These are phyloP conservation scores for Fusarium tjaetaba DNA, from an alignment of 2,329 filamentous ascomycete genomes.

Conservation along the genomic window DNA sequence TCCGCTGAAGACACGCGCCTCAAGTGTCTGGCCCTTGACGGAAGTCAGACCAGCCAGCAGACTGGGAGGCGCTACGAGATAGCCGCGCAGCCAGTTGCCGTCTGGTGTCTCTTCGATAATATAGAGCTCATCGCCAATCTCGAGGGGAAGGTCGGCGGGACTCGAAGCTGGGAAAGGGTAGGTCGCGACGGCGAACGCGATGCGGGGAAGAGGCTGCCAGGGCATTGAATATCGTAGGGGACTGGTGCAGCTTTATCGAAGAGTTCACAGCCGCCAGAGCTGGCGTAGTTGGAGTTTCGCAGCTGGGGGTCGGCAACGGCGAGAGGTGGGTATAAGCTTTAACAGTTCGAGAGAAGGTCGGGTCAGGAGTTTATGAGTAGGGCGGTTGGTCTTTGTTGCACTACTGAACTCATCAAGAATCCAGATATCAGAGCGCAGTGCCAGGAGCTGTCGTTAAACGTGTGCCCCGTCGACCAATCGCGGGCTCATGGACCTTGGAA, in stretches of 20 bases:
- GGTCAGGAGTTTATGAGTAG: constrained; percentile 6
- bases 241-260: constrained; percentile 27
- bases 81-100: constrained; percentile 93
- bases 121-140: constrained; percentile 98
- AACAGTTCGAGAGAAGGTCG: constrained; percentile 16
- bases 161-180: constrained; percentile 91
- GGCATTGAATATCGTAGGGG: constrained; percentile 70
- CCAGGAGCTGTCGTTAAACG: constrained; percentile 33
- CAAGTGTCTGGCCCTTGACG: constrained; percentile 89
- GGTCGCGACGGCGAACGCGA: constrained; percentile 96
- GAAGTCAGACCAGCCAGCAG: constrained; percentile 91
- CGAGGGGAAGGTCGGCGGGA: constrained; percentile 91
- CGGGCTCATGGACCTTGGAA: constrained; percentile 39
- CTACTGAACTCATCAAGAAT: constrained; percentile 45
- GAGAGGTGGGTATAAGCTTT: constrained; percentile 7
- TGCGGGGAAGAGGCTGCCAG: constrained; percentile 96
- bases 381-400: constrained; percentile 23
- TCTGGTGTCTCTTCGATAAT: constrained; percentile 97
- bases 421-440: constrained; percentile 36
- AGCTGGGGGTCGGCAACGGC: constrained; percentile 35
- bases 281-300: constrained; percentile 31
- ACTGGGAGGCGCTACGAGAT: constrained; percentile 93
- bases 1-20: constrained; percentile 97
- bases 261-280: constrained; percentile 28
- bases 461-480: constrained; percentile 42